Evolutionary conservation across 176 grass and related monocot species (phyloP).

Genomic region (Bonia amplexicaulis): DNA sequence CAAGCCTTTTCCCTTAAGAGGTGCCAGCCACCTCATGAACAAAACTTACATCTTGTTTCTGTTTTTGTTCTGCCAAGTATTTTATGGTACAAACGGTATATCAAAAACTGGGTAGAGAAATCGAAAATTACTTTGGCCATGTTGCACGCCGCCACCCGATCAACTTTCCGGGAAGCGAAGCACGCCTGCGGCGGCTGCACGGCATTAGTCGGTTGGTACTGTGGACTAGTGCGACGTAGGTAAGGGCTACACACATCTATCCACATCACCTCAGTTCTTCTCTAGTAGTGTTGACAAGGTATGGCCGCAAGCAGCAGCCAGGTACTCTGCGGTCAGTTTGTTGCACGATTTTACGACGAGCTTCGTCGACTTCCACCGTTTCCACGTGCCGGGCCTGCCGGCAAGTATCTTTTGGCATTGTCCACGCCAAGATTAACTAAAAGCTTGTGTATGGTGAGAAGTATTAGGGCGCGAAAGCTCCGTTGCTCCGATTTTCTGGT

Average conservation of each 20-base stretch:
- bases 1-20: background rate
- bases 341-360: background rate
- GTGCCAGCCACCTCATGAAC: background rate
- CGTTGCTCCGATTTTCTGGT: background rate
- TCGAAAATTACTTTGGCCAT: background rate
- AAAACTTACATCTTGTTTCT: background rate
- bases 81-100: background rate
- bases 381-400: background rate
- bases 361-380: slow-evolving; percentile 4
- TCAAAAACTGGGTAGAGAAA: background rate
- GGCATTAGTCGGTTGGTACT: slow-evolving; percentile 12
- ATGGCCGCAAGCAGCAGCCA: no score
- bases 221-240: background rate
- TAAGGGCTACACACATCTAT: background rate
- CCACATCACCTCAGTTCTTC: background rate
- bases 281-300: background rate
- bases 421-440: background rate
- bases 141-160: background rate
- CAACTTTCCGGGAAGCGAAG: background rate
- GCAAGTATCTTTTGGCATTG: background rate
- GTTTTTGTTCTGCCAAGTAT: background rate
- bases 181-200: slow-evolving; percentile 2
- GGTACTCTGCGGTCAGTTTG: background rate
- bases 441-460: background rate
- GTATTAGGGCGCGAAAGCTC: background rate